phyloP scores from a whole-genome alignment of 2,329 filamentous ascomycete genomes.

The Colletotrichum sp. region DNA sequence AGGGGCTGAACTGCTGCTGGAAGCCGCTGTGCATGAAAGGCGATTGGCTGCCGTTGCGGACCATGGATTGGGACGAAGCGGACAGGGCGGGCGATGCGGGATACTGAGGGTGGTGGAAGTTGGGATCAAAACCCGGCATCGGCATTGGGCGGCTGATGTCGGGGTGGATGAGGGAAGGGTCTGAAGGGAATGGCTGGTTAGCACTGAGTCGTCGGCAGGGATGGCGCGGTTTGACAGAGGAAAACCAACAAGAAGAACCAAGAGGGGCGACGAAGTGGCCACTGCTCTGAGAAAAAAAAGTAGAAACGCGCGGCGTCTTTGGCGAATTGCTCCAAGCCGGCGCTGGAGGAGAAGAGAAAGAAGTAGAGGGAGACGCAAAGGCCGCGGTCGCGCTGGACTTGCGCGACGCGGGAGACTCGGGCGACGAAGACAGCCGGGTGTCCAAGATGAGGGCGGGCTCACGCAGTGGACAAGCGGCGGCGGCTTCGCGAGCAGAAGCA shows the following conservation, averaged over 20 bases:
- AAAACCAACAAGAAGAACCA: conserved; percentile 58
- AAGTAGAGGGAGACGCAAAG: conserved; percentile 36
- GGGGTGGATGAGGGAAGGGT: conserved; percentile 62
- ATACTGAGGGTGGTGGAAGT: conserved; percentile 54
- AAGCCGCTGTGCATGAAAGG: conserved; percentile 65
- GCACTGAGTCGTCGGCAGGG: conserved; percentile 26
- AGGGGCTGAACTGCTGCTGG: conserved; percentile 63
- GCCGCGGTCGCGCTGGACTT: conserved; percentile 32
- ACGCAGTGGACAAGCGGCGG: conserved; percentile 22
- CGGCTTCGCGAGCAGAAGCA: conserved; percentile 24
- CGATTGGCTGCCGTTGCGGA: conserved; percentile 65
- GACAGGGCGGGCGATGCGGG: conserved; percentile 70
- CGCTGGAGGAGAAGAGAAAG: conserved; percentile 34
- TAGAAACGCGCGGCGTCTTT: conserved; percentile 36
- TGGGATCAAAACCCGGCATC: conserved; percentile 54
- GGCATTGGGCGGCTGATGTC: conserved; percentile 55
- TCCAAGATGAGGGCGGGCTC: conserved; percentile 29
- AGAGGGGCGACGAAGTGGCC: conserved; percentile 58
- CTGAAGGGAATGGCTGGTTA: conserved; percentile 46
- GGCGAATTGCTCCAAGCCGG: conserved; percentile 33
- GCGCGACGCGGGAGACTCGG: conserved; percentile 29
- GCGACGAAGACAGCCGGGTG: conserved; percentile 30
- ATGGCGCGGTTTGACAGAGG: conserved; percentile 33
- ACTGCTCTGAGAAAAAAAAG: conserved; percentile 59
- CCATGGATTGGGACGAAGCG: conserved; percentile 53